phyloP scores from a whole-genome alignment of 2,329 filamentous ascomycete genomes.

The Ustilaginoidea virens region DNA sequence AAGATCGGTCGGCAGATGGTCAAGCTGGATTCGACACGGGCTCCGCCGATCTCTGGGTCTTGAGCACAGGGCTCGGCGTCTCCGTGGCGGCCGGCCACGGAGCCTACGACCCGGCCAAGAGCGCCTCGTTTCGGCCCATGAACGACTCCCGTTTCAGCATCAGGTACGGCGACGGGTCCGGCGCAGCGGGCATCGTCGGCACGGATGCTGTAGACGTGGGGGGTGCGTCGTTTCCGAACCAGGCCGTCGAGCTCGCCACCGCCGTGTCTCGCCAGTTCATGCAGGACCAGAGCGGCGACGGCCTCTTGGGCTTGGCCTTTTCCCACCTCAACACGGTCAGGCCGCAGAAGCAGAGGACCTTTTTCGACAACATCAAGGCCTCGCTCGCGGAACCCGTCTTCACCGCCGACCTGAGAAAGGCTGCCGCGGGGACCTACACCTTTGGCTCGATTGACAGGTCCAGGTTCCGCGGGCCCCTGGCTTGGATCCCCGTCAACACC shows the following conservation, averaged over 20 bases:
- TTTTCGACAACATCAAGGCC: conserved; percentile 20
- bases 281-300: conserved; percentile 22
- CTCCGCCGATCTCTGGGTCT: conserved; percentile 16
- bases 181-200: conserved; percentile 27
- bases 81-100: conserved; percentile 21
- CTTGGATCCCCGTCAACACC: conserved; percentile 45
- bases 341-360: conserved; percentile 26
- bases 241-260: conserved; percentile 27
- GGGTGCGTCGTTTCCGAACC: conserved; percentile 21
- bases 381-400: conserved; percentile 31
- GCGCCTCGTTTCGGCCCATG: conserved; percentile 21
- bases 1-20: conserved; percentile 9
- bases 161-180: conserved; percentile 27
- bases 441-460: conserved; percentile 54
- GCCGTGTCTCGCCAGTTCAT: conserved; percentile 25
- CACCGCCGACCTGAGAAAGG: conserved; percentile 50
- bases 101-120: conserved; percentile 21
- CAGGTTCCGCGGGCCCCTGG: conserved; percentile 47
- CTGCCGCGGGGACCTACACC: conserved; percentile 46
- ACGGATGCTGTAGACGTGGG: conserved; percentile 26
- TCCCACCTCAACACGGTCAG: conserved; percentile 25
- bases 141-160: conserved; percentile 25
- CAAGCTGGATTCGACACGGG: conserved; percentile 11
- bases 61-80: conserved; percentile 25
- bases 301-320: conserved; percentile 30